Base-by-base conservation (phyloP, 192 early-diverging fungal species). In the Backusella macrospora region DNA sequence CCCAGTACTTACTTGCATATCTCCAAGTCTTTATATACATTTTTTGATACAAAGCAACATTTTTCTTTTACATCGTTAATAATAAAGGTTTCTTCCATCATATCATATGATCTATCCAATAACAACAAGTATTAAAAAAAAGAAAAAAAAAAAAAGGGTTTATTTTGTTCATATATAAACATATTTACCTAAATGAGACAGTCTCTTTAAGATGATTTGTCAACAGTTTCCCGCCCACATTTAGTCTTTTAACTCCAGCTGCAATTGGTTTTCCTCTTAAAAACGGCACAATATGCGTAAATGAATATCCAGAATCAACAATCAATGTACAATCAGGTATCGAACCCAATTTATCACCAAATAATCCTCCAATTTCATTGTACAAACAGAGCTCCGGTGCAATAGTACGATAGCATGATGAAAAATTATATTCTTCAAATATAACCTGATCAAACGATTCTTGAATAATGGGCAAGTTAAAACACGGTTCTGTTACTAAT, bases 41-140 rank as follows among this genome's bases (percentile, higher is more conserved):
- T 82, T 14, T 84, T 79, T 37, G 94, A 91, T 0, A 95, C 86
- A 82, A 87, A 95, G 73, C 95, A 95, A 75, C 92, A 93, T 6
- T 84, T 80, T 79, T 95, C 93, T 80, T 96, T 96, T 71, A 94
- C 89, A 21, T 92, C 84, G 71, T 91, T 92, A 65, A 96, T 89
- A n/a, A 96, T 82, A 67, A 87, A 91, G 0, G 94, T 92, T 78
- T 96, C 94, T 65, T 96, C 94, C 94, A 94, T 96, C 95, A 96
- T 96, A 73, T 96, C 91, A 88, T 92, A 96, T 72, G 94, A 89
- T 62, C 87, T 86, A 70, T 18, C 7, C 16, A 1, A 15, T 65
- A 26, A 4, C 39, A n/a, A 44, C 16, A n/a, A n/a, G n/a, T n/a
- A n/a, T n/a, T n/a, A n/a, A 75, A 18, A 15, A 70, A 55, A n/a